Conservation (phyloP, 2,329 filamentous ascomycete genomes). For the Colletotrichum limetticola region DNA sequence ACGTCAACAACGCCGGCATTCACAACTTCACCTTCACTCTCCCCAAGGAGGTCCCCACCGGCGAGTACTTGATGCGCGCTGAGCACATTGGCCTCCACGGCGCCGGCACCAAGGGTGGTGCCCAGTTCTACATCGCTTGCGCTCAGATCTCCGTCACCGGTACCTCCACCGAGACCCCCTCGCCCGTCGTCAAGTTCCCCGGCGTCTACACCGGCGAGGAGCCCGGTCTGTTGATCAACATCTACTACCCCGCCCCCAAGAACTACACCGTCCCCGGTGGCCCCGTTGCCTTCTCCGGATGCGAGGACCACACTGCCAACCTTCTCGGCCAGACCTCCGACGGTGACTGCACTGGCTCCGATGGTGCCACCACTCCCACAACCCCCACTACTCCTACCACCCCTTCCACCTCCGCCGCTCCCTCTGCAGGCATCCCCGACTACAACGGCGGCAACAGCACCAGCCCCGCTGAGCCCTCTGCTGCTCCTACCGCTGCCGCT, state of each 20-base stretch:
- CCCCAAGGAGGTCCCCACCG: conserved; percentile 49
- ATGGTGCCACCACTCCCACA: conserved; percentile 29
- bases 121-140: conserved; percentile 51
- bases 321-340: conserved; percentile 44
- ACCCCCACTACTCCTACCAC: conserved; percentile 5
- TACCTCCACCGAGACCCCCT: conserved; percentile 44
- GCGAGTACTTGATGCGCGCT: conserved; percentile 48
- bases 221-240: conserved; percentile 46
- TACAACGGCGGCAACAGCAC: conserved; percentile 32
- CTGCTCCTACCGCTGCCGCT: neutral
- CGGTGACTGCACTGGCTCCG: conserved; percentile 47
- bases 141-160: conserved; percentile 48
- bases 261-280: conserved; percentile 47
- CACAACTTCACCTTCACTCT: conserved; percentile 52
- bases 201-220: conserved; percentile 47
- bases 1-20: conserved; percentile 42
- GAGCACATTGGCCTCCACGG: conserved; percentile 50
- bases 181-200: conserved; percentile 44
- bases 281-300: conserved; percentile 46
- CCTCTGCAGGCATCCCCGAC: conserved; percentile 34
- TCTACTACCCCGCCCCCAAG: conserved; percentile 48
- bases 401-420: conserved; percentile 13
- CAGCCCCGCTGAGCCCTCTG: conserved; percentile 1
- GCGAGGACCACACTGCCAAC: conserved; percentile 51
- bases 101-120: conserved; percentile 44